phyloP scores from a whole-genome alignment of 192 early-diverging fungal species.

The Kappamyces sp. region DNA sequence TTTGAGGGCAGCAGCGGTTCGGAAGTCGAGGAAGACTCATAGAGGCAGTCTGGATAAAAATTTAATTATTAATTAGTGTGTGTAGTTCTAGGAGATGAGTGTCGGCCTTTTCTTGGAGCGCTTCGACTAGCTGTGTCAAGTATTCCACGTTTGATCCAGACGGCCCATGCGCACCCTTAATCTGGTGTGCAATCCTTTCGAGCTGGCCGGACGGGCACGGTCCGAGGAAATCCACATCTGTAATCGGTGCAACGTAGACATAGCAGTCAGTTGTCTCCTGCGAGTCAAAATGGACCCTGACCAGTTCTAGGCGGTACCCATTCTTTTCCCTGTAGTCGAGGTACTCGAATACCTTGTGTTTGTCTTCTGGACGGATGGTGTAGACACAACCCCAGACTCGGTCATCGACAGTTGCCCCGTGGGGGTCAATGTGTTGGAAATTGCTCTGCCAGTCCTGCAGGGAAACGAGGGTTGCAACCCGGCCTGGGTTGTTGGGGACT shows the following conservation, averaged over 20 bases:
- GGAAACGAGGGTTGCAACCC: slow-evolving; percentile 80
- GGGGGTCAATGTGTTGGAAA: slow-evolving; percentile 21
- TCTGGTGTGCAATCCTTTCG: slow-evolving; percentile 5
- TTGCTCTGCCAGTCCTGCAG: slow-evolving; percentile 54
- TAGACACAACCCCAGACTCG: slow-evolving; percentile 73
- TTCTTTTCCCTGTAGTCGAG: slow-evolving; percentile 88
- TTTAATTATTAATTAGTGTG: no score
- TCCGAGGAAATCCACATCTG: not conserved
- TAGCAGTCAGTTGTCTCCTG: no score
- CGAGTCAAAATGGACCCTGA: no score
- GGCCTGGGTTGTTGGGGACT: slow-evolving; percentile 64
- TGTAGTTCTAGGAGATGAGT: no score
- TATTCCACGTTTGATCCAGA: slow-evolving; percentile 14
- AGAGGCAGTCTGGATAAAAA: no score
- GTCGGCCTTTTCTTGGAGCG: not conserved
- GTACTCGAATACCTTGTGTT: slow-evolving; percentile 60
- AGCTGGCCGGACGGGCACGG: not conserved
- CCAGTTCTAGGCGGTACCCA: slow-evolving; percentile 50
- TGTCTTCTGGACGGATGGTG: slow-evolving; percentile 61
- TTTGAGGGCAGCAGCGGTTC: slow-evolving; percentile 44
- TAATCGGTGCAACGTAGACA: no score
- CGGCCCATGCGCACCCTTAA: not conserved
- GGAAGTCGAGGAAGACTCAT: slow-evolving; percentile 35
- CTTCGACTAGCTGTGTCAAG: slow-evolving; percentile 10
- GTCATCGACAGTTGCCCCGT: slow-evolving; percentile 10